Percentiles rank a stretch among this genome's conserved stretches.
These are phyloP conservation scores for Aspergillus funiculosus DNA, from an alignment of 495 filamentous ascomycete genomes.

Conservation along the genomic window DNA sequence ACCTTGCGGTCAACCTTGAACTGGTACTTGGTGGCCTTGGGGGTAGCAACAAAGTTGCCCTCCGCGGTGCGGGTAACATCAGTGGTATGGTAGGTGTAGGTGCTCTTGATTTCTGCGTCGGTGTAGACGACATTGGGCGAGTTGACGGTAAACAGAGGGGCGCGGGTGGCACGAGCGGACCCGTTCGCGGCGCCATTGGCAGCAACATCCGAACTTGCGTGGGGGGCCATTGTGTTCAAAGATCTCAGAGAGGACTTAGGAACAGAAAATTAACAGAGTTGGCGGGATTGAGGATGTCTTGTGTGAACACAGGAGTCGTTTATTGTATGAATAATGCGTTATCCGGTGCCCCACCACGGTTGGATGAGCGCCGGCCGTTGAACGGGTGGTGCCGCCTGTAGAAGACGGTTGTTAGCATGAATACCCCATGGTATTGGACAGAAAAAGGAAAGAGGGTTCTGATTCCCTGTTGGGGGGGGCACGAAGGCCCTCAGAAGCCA, in stretches of 20 bases:
- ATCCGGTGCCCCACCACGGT: conserved; percentile 82
- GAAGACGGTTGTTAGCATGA: conserved; percentile 20
- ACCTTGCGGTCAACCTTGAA: conserved; percentile 96
- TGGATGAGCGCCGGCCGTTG: conserved; percentile 93
- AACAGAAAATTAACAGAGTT: conserved; percentile 16
- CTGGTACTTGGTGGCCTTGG: conserved; percentile 86
- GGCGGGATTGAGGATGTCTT: conserved; percentile 13
- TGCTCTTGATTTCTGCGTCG: conserved; percentile 79
- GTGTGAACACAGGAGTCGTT: conserved; percentile 21
- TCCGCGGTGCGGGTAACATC: conserved; percentile 63
- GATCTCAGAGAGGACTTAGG: conserved; percentile 22
- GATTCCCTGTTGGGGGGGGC: too few relatives aligned
- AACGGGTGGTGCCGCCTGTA: conserved; percentile 88
- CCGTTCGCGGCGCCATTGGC: conserved; percentile 70
- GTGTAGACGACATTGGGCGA: conserved; percentile 93
- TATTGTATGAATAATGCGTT: conserved; percentile 59
- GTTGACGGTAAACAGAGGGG: conserved; percentile 73
- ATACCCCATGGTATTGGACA: conserved; percentile 4
- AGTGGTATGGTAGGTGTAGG: conserved; percentile 95
- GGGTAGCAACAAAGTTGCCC: conserved; percentile 76
- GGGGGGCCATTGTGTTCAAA: conserved; percentile 75
- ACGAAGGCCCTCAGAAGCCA: too few relatives aligned
- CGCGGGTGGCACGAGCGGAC: conserved; percentile 46
- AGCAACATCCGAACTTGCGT: conserved; percentile 62
- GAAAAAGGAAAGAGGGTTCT: too few relatives aligned